Base-by-base conservation (phyloP, 148 eudicot genomes). In the Vaccinium corymbosum region DNA sequence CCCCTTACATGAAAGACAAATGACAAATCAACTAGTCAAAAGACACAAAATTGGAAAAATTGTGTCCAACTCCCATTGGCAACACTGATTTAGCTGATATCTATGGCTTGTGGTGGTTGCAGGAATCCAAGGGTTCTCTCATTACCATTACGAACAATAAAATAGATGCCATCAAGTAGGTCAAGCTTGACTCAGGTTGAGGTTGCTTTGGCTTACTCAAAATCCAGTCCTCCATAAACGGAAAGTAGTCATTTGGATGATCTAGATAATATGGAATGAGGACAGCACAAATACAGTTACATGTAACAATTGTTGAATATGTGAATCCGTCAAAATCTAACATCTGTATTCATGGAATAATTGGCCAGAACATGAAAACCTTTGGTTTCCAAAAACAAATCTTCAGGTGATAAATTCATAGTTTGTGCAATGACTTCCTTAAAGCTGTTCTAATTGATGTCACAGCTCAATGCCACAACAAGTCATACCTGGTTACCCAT, bases 371-470 rank as follows among this genome's bases (percentile, higher is more conserved):
- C 48, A 73, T 5, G n/a, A 35, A 35, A 73, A 35, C 50, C 17
- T 16, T 16, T 0, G n/a, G 11, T 14, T 73, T 38, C 22, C 42
- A 13, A 19, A 17, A 57, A 3, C 38, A 70, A 51, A 10, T 71
- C 78, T 32, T 7, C 53, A 52, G 16, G 27, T 27, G 15, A 50
- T 38, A 51, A 50, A 27, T 27, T 22, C 32, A 9, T 17, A 7
- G 9, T 16, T 38, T 73, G 50, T 16, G 78, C 78, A 80, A 62
- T 15, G 52, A 80, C 83, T 25, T 80, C 52, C 52, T 15, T 80
- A 15, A 82, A 50, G 64, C 76, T 71, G 70, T 82, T 5, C 20
- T 46, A 32, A 27, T 53, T 52, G 56, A 57, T 6, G n/a, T 57
- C n/a, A 57, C 59, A 56, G 19, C 59, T 56, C 59, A 56, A 56